These are phyloP conservation scores for Xylaria telfairii DNA, from an alignment of 495 filamentous ascomycete genomes.

Conservation along the genomic window DNA sequence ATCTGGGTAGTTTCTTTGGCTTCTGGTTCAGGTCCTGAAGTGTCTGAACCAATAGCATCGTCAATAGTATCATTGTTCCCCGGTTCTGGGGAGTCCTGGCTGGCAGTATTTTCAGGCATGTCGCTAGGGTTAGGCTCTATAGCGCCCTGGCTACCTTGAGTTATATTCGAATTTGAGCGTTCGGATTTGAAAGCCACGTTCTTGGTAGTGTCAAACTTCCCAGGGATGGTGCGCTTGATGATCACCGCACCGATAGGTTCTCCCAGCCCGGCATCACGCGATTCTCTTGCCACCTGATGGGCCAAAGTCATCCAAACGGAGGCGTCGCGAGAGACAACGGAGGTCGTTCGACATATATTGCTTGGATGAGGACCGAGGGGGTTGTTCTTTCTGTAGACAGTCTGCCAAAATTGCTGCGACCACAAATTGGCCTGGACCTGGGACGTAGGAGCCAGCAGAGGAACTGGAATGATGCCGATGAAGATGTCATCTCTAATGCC, in stretches of 20 bases:
- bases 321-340: conserved; percentile 63
- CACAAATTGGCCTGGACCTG: conserved; percentile 75
- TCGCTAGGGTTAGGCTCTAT: conserved; percentile 31
- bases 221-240: conserved; percentile 59
- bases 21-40: conserved; percentile 40
- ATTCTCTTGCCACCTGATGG: conserved; percentile 63
- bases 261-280: conserved; percentile 63
- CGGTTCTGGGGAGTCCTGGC: conserved; percentile 8
- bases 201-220: conserved; percentile 45
- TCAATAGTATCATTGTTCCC: conserved; percentile 28
- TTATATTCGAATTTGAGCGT: conserved; percentile 25
- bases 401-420: conserved; percentile 83
- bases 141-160: conserved; percentile 18
- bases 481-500: conserved; percentile 55
- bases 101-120: conserved; percentile 11
- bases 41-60: conserved; percentile 22
- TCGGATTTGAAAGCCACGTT: conserved; percentile 33
- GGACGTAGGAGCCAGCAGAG: conserved; percentile 76
- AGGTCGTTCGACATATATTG: conserved; percentile 59
- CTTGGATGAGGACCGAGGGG: conserved; percentile 75
- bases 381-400: conserved; percentile 82
- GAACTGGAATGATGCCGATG: conserved; percentile 64
- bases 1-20: conserved; percentile 50
- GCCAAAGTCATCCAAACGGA: conserved; percentile 74
- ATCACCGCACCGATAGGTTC: conserved; percentile 82